phyloP scores from a whole-genome alignment of 768 basidiomycete genomes.

The Xerocomus spinulosus region DNA sequence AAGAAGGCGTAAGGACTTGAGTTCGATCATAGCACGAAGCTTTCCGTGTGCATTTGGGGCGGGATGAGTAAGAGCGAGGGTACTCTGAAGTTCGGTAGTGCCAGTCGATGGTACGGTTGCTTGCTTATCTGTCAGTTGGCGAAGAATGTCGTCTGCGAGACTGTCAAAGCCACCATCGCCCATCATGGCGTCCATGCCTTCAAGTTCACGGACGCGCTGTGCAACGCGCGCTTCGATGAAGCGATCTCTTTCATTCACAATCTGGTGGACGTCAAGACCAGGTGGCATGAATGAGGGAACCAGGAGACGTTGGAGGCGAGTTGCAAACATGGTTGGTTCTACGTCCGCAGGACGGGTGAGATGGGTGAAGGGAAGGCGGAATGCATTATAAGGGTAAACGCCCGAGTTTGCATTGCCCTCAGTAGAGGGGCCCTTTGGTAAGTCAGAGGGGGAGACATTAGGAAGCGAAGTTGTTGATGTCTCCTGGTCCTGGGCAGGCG shows the following conservation, averaged over 20 bases:
- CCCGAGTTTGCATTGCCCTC: constrained; percentile 77
- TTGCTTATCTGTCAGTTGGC: constrained; percentile 1
- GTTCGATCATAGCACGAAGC: constrained; percentile 86
- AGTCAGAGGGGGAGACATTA: constrained; percentile 48
- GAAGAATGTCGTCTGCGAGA: constrained; percentile 37
- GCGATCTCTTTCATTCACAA: constrained; percentile 87
- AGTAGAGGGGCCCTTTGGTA: constrained; percentile 69
- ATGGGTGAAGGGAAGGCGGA: constrained; percentile 76
- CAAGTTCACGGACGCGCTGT: constrained; percentile 86
- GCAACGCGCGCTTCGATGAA: constrained; percentile 86
- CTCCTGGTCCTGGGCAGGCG: constrained; percentile 53
- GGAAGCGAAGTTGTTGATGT: constrained; percentile 28
- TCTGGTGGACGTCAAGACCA: constrained; percentile 88
- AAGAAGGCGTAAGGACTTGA: constrained; percentile 82
- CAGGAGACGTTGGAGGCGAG: constrained; percentile 73
- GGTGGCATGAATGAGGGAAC: constrained; percentile 87
- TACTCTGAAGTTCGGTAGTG: constrained; percentile 25
- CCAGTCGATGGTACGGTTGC: constrained; percentile 30
- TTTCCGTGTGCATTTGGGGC: constrained; percentile 71
- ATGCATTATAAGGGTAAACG: constrained; percentile 92
- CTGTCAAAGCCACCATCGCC: constrained; percentile 69
- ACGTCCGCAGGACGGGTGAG: constrained; percentile 61
- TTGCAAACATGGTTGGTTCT: constrained; percentile 60
- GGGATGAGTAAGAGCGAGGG: constrained; percentile 37
- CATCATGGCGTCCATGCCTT: constrained; percentile 71